phyloP scores from a whole-genome alignment of 805 yeast genomes.

The Lipomyces chichibuensis region DNA sequence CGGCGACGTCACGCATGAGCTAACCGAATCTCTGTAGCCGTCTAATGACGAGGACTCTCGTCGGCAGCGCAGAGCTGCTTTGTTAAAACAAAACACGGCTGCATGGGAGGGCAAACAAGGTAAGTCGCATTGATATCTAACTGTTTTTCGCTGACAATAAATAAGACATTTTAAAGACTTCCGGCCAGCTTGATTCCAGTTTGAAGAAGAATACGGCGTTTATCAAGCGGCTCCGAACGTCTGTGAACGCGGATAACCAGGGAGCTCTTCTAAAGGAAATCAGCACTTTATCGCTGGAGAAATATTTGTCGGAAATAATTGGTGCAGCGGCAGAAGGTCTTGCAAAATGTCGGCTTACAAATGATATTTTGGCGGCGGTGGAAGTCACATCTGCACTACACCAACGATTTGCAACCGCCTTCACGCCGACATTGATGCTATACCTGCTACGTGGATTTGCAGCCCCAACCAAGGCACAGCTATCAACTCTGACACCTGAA shows the following conservation, averaged over 20 bases:
- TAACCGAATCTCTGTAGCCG: background rate
- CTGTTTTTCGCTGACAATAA: background rate
- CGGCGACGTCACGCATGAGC: background rate
- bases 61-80: slow-evolving; percentile 4
- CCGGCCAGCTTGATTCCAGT: slow-evolving; percentile 60
- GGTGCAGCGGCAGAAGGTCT: slow-evolving; percentile 67
- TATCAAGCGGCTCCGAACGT: slow-evolving; percentile 65
- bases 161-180: slow-evolving; percentile 28
- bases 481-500: slow-evolving; percentile 37
- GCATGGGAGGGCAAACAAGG: slow-evolving; percentile 14
- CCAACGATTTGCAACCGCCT: slow-evolving; percentile 64
- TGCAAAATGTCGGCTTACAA: slow-evolving; percentile 53
- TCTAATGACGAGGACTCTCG: slow-evolving; percentile 1
- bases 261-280: slow-evolving; percentile 62
- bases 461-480: slow-evolving; percentile 35
- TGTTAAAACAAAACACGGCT: slow-evolving; percentile 7
- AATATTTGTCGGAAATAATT: slow-evolving; percentile 72
- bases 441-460: slow-evolving; percentile 39
- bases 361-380: slow-evolving; percentile 64
- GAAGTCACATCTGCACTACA: slow-evolving; percentile 74
- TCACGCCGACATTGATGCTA: slow-evolving; percentile 47
- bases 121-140: background rate
- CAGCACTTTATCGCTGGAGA: slow-evolving; percentile 63
- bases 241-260: slow-evolving; percentile 58
- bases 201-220: slow-evolving; percentile 80